Base-by-base conservation (phyloP, 257 asterid genomes). In the Solanum microdontum region DNA sequence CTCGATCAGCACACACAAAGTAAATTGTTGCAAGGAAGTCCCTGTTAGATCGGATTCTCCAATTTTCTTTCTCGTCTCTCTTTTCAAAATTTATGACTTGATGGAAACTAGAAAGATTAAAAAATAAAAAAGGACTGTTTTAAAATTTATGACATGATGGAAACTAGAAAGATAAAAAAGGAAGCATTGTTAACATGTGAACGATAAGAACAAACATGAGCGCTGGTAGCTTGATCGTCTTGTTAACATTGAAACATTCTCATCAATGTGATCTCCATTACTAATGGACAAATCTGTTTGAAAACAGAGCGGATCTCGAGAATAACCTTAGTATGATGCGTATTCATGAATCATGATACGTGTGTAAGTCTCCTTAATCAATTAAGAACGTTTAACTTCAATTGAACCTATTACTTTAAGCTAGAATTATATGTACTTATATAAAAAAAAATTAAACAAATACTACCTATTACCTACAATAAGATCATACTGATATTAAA, bases 231-330 rank as follows among this genome's bases (percentile, higher is more conserved):
- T 51, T 15, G 23, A 51, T 15, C 0, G 23, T 14, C 62, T 51
- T 14, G 15, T 51, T 15, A 7, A 15, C 0, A 51, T 15, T 51
- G 62, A 51, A 58, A 58, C 4, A 21, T 58, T 58, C 4, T 19
- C 10, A 19, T 55, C 24, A 55, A 55, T 19, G 24, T 55, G 24
- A 58, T 19, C 11, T 0, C 2, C 66, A 58, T 58, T 7, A 21
- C 2, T 58, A 19, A 58, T 55, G 3, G 62, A 55, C n/a, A 55
- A 55, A 55, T 17, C 11, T 58, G 0, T 58, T 58, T 55, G 2
- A 19, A 17, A 51, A 55, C 11, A 0, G 2, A 55, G 4, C 4
- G 24, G 5, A 55, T 55, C 66, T 17, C 0, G 3, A 21, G 0
- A 58, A 58, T 58, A 58, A 58, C 66, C 24, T 39, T 19, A 55